A percentile compares a stretch with the other conserved stretches of the same genome.
Evolutionary conservation across 805 yeast species (phyloP).

Genomic region (Lachancea thermotolerans): DNA sequence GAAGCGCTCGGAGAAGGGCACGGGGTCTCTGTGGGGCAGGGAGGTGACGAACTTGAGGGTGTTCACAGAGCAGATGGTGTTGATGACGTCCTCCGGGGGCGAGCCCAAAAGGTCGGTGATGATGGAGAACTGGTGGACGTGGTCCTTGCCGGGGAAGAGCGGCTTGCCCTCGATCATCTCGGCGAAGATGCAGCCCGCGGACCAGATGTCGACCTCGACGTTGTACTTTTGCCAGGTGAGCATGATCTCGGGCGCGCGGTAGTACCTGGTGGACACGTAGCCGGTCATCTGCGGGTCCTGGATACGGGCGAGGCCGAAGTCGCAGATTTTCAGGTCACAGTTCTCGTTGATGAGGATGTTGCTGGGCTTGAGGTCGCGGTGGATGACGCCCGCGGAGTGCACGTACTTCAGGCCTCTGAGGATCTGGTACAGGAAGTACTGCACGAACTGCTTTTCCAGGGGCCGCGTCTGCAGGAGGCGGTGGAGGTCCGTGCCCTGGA

Average conservation of each 20-base stretch:
- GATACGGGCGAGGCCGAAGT: conserved; percentile 91
- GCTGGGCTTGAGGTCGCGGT: conserved; percentile 80
- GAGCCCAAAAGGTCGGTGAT: conserved; percentile 94
- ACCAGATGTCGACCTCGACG: conserved; percentile 95
- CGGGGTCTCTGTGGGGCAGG: conserved; percentile 87
- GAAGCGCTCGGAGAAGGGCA: conserved; percentile 78
- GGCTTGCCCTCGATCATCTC: conserved; percentile 98
- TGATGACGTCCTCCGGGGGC: conserved; percentile 93
- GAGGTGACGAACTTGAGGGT: conserved; percentile 91
- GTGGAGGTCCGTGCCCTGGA: conserved; percentile 95
- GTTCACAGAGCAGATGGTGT: conserved; percentile 92
- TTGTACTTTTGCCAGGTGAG: conserved; percentile 97
- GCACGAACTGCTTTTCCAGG: conserved; percentile 90
- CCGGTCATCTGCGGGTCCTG: conserved; percentile 99
- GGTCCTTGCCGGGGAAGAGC: conserved; percentile 95
- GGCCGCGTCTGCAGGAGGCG: conserved; percentile 88
- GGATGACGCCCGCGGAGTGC: conserved; percentile 88
- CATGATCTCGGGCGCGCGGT: conserved; percentile 98
- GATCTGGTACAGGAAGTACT: conserved; percentile 92
- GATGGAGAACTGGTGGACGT: conserved; percentile 94
- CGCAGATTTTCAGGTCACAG: conserved; percentile 87
- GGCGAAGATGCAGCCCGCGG: conserved; percentile 94
- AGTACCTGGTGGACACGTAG: conserved; percentile 90
- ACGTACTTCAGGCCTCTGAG: conserved; percentile 83
- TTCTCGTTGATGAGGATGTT: conserved; percentile 82